Percentiles rank a stretch among this genome's conserved stretches.
phyloP scores from a whole-genome alignment of 331 rosid genomes.

The Telfairia occidentalis region DNA sequence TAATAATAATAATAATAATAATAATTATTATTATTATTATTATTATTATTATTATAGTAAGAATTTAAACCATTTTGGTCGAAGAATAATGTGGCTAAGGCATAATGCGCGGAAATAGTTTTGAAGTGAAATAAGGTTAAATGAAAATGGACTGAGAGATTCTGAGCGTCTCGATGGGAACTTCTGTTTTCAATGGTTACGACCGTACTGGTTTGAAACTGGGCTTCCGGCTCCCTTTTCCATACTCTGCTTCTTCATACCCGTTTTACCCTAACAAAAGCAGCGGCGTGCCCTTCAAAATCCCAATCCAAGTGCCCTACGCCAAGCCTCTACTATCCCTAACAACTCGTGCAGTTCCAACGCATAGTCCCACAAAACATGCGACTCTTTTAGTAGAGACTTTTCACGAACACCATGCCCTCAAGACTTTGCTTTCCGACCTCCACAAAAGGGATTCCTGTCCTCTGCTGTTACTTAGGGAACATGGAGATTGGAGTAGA shows the following conservation, averaged over 20 bases:
- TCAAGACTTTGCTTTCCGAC: constrained; percentile 29
- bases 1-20: too few relatives aligned
- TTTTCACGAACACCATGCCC: constrained; percentile 33
- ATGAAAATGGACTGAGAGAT: not conserved
- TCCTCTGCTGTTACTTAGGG: constrained; percentile 30
- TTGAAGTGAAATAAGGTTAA: not conserved
- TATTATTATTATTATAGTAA: too few relatives aligned
- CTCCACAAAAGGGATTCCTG: constrained; percentile 23
- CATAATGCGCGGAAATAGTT: too few relatives aligned
- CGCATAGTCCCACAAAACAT: constrained; percentile 26
- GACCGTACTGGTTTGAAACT: not conserved
- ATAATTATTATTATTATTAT: too few relatives aligned
- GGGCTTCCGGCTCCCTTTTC: not conserved
- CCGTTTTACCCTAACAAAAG: not conserved
- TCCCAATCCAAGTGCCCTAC: not conserved
- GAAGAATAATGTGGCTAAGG: too few relatives aligned
- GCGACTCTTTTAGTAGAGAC: constrained; percentile 39
- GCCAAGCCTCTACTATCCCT: not conserved
- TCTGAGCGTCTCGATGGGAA: not conserved
- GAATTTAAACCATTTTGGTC: too few relatives aligned
- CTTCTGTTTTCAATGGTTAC: not conserved
- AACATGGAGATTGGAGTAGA: constrained; percentile 55
- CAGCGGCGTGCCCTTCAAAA: not conserved
- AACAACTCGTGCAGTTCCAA: not conserved
- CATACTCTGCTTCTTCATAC: not conserved